Conservation (phyloP, 306 rosid genomes). For the Cucurbita maxima region DNA sequence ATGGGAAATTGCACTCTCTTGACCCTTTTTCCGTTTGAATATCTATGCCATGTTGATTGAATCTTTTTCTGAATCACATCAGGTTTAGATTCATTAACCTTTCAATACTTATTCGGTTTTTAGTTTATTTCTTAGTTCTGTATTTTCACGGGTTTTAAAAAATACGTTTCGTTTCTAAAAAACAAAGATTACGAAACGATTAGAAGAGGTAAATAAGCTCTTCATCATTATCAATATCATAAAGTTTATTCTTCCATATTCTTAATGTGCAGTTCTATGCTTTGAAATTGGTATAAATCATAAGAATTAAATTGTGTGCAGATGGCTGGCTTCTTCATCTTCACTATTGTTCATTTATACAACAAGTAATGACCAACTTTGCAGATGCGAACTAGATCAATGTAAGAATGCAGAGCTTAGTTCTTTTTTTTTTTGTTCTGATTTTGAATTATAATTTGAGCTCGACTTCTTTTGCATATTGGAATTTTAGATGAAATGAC, state of each 20-base stretch:
- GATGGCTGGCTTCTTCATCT: constrained; percentile 85
- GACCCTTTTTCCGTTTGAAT: not conserved
- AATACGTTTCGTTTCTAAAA: not conserved
- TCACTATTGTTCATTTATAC: constrained; percentile 72
- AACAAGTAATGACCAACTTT: constrained; percentile 39
- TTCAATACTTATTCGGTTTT: not conserved
- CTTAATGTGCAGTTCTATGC: not conserved
- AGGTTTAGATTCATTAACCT: not conserved
- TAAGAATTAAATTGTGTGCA: constrained; percentile 26
- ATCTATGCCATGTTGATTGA: not conserved
- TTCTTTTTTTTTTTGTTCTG: not conserved
- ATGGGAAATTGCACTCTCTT: not conserved
- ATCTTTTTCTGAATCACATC: not conserved
- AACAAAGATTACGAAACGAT: not conserved
- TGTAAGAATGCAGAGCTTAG: constrained; percentile 1
- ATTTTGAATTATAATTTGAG: not conserved
- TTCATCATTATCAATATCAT: too few species aligned
- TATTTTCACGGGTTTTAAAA: not conserved
- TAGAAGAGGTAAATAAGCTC: not conserved
- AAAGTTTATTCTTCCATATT: not conserved
- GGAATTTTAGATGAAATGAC: not conserved
- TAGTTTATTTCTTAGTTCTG: not conserved
- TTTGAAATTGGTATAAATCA: not conserved
- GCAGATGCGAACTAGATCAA: constrained; percentile 5
- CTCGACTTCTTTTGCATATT: not conserved